Evolutionary conservation across 2,329 filamentous ascomycete genomes (phyloP), one percentile per base, ranked within the genome.

Genomic region (Fusarium abutilonis): DNA sequence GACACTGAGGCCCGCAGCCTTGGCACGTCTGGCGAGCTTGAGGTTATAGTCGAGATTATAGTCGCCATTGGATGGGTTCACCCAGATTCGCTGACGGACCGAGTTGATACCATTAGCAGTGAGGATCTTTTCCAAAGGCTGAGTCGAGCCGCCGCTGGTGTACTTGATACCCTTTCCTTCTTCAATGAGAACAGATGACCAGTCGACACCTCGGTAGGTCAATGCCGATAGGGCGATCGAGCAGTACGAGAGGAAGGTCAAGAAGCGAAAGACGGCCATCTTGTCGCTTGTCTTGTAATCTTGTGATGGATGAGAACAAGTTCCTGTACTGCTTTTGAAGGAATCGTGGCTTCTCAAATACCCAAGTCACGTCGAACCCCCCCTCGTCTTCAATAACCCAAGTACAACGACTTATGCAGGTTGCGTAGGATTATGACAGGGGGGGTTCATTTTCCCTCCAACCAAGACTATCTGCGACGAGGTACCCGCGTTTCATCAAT

Each of bases 1-100:
- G 34, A 90, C 78, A 3, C 78, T 79, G 49, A 92, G 72, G 0
- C 88, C 89, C 1, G 83, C 86, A 3, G 84, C 83, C 65, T 86
- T 81, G 4, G 88, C 87, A 46, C 89, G 81, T 71, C 83, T 83
- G 4, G 86, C 89, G n/a, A 92, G 80, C 51, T 83, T 76, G 60
- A 92, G 71, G 71, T 91, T 91, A 75, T 92, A 92, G 56, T 84
- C 84, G 38, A 91, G 79, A 73, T 89, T 83, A 73, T 92, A 92
- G 64, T 82, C 80, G 41, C 87, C 86, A 64, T 85, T 81, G 10
- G 82, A 77, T 0, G 86, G 85, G 66, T 89, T 89, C 21, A 91
- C 89, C 89, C 89, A 92, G 39, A 92, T 74, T 23, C 89, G 82
- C 72, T 92, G 89, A 15, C 89, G 84, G 41, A 91, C 85, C 0